Percentiles rank a stretch among this genome's conserved stretches.
Evolutionary conservation across 2,329 filamentous ascomycete genomes (phyloP).

Genomic region (Cladophialophora exuberans): DNA sequence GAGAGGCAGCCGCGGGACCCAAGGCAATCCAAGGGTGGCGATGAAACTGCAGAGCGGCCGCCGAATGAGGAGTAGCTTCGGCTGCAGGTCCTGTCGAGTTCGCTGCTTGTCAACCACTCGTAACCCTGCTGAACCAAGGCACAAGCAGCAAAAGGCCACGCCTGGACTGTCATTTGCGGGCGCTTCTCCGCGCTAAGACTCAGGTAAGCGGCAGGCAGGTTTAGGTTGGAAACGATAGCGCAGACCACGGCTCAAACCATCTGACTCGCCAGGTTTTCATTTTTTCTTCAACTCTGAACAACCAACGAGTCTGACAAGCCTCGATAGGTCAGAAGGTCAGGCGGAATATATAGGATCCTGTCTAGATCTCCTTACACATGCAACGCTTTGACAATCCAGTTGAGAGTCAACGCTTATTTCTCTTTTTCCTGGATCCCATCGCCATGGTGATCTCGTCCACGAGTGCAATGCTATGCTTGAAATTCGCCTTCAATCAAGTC

Average conservation of each 20-base stretch:
- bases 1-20: slow-evolving; percentile 18
- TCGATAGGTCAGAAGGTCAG: background rate
- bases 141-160: slow-evolving; percentile 14
- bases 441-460: slow-evolving; percentile 20
- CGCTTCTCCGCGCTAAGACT: slow-evolving; percentile 5
- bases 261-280: slow-evolving; percentile 7
- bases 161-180: slow-evolving; percentile 20
- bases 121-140: slow-evolving; percentile 16
- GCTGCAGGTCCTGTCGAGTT: slow-evolving; percentile 22
- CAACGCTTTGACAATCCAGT: background rate
- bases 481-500: slow-evolving; percentile 21
- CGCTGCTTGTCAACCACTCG: slow-evolving; percentile 19
- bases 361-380: slow-evolving; percentile 23
- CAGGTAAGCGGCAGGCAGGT: background rate
- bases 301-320: background rate
- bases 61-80: slow-evolving; percentile 19
- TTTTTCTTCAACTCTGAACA: background rate
- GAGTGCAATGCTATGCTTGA: slow-evolving; percentile 26
- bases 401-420: slow-evolving; percentile 14
- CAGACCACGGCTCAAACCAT: background rate
- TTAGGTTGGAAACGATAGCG: background rate
- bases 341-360: slow-evolving; percentile 18
- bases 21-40: slow-evolving; percentile 27
- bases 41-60: slow-evolving; percentile 18
- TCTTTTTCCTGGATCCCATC: slow-evolving; percentile 6